Evolutionary conservation across 306 rosid species (phyloP), one percentile per base, ranked within the genome.

Genomic region (Mucuna pruriens): DNA sequence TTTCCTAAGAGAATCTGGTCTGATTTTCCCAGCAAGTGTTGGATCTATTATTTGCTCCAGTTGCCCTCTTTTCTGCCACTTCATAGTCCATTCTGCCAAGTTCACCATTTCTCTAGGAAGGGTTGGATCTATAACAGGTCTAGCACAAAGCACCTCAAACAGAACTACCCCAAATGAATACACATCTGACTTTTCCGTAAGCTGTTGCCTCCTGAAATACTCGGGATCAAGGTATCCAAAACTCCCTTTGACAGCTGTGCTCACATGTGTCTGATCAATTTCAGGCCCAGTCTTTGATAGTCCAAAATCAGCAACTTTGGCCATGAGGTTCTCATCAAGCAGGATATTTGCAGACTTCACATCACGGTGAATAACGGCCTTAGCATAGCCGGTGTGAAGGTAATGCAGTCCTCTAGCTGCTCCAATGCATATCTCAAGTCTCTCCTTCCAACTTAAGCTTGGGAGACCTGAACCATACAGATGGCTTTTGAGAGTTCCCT

Each of bases 211-310:
- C 75, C 97, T 86, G 85, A 93, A 95, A 84, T 95, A 95, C 76
- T 95, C 99, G 0, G 99, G 99, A 83, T 95, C 98, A 31, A 95
- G 97, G 82, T 95, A 95, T 6, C 98, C 98, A n/a, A 95, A 95
- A 84, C 99, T 92, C 29, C 98, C 99, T 68, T 95, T 95, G 38
- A 95, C 98, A 13, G 98, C 97, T 2, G 99, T 95, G 75, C 99
- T 95, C 54, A 95, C 98, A 51, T 95, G 99, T 9, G 99, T 95
- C 80, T 93, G 98, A 77, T 93, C 98, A 45, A 95, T 79, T 82
- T 95, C 99, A 22, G 99, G 99, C 17, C 99, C 99, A 0, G 96
- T 80, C 83, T 92, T 95, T 6, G 99, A 95, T 52, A 95, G 90
- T 16, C 99, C 99, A 46, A 95, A 95, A 86, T 95, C 99, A 51